phyloP scores from a whole-genome alignment of 768 basidiomycete genomes.

The button mushroom (Agaricus bisporus) region DNA sequence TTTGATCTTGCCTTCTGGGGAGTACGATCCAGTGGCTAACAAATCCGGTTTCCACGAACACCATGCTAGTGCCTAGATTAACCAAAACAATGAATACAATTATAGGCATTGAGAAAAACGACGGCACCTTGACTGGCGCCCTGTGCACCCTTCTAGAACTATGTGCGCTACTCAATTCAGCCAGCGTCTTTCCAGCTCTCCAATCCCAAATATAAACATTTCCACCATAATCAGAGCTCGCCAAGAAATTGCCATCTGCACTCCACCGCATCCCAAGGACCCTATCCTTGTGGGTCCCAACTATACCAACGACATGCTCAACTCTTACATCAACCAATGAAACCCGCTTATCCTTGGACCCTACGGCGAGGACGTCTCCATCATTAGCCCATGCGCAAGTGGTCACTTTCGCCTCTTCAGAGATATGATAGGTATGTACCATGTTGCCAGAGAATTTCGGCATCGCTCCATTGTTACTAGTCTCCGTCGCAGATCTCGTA shows the following conservation, averaged over 20 bases:
- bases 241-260: conserved; percentile 65
- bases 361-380: conserved; percentile 54
- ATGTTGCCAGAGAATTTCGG: neutral
- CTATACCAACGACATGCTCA: conserved; percentile 28
- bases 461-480: conserved; percentile 16
- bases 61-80: conserved; percentile 70
- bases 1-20: conserved; percentile 34
- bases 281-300: conserved; percentile 36
- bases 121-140: conserved; percentile 45
- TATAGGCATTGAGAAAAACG: neutral
- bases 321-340: conserved; percentile 60
- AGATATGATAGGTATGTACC: conserved; percentile 13
- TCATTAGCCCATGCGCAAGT: conserved; percentile 44
- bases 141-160: conserved; percentile 59
- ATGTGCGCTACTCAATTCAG: conserved; percentile 50
- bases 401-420: conserved; percentile 18
- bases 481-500: conserved; percentile 19
- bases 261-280: conserved; percentile 79
- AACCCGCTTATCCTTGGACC: conserved; percentile 57
- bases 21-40: conserved; percentile 65
- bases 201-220: conserved; percentile 81
- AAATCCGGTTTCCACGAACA: conserved; percentile 80
- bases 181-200: conserved; percentile 53
- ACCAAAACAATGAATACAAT: neutral
- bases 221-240: conserved; percentile 83